Percentiles rank a stretch among this genome's conserved stretches.
phyloP scores from a whole-genome alignment of 2,329 filamentous ascomycete genomes.

The Septoria petroselini region DNA sequence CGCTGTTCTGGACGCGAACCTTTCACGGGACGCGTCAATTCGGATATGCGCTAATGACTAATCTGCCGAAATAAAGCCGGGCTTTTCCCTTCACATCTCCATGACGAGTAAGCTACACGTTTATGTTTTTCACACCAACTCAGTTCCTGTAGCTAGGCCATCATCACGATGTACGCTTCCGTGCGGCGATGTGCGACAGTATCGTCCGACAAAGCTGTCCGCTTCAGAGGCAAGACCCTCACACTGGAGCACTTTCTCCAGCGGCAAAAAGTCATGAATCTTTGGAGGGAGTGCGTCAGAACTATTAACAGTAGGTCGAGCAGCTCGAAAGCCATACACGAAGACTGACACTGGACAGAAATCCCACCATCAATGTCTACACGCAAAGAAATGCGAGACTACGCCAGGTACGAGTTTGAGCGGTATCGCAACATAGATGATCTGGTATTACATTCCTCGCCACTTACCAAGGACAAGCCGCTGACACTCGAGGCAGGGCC shows the following conservation, averaged over 20 bases:
- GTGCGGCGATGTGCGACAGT: constrained; percentile 33
- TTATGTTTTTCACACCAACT: too few species aligned
- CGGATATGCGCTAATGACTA: too few species aligned
- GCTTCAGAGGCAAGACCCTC: constrained; percentile 35
- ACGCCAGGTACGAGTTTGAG: constrained; percentile 51
- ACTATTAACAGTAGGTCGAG: constrained; percentile 38
- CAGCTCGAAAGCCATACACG: background rate
- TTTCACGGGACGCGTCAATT: too few species aligned
- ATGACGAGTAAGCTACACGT: background rate
- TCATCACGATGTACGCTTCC: constrained; percentile 18
- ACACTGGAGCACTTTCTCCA: constrained; percentile 50
- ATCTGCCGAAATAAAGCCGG: too few species aligned
- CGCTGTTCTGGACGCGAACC: too few species aligned
- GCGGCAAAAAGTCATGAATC: constrained; percentile 44
- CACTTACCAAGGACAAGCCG: background rate
- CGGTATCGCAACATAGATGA: constrained; percentile 47
- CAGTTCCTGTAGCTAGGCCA: too few species aligned
- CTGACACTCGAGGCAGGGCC: constrained; percentile 35
- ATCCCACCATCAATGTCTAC: constrained; percentile 38
- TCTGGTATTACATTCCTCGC: constrained; percentile 38
- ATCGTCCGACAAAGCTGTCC: constrained; percentile 33
- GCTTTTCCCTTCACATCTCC: too few species aligned
- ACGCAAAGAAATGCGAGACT: constrained; percentile 46
- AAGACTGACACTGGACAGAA: constrained; percentile 27
- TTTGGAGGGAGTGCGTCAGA: constrained; percentile 50